Evolutionary conservation across 2,329 filamentous ascomycete species (phyloP).

Genomic region (Apiospora arundinis): DNA sequence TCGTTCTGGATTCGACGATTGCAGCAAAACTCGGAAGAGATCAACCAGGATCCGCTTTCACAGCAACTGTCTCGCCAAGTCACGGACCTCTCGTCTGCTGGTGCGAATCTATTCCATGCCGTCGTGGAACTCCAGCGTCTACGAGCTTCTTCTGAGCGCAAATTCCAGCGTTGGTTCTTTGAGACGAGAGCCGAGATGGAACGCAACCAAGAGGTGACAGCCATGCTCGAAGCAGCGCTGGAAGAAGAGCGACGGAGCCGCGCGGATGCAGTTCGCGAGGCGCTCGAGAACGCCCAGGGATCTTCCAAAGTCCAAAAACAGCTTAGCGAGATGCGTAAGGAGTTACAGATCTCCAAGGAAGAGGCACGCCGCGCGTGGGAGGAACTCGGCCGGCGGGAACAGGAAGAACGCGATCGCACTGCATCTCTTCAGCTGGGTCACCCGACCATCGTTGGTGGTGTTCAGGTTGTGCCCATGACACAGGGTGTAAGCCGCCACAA

Average conservation of each 20-base stretch:
- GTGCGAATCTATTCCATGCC: constrained; percentile 95
- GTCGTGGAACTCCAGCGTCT: constrained; percentile 95
- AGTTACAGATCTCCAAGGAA: constrained; percentile 93
- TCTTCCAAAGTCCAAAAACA: constrained; percentile 75
- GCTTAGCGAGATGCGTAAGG: constrained; percentile 88
- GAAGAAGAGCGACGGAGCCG: constrained; percentile 75
- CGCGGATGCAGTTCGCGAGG: constrained; percentile 69
- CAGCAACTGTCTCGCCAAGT: constrained; percentile 93
- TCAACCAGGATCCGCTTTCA: constrained; percentile 81
- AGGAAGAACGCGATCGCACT: constrained; percentile 89
- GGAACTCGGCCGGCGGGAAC: constrained; percentile 89
- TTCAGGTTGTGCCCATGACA: constrained; percentile 94
- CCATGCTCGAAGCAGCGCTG: constrained; percentile 78
- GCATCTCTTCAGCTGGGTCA: constrained; percentile 85
- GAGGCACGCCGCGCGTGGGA: constrained; percentile 97
- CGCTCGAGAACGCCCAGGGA: constrained; percentile 71
- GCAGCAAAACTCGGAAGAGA: constrained; percentile 87
- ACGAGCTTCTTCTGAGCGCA: constrained; percentile 92
- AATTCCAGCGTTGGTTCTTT: constrained; percentile 99
- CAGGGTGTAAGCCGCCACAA: constrained; percentile 67
- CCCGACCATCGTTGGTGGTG: constrained; percentile 87
- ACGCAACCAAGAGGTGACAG: constrained; percentile 80
- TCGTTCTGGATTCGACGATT: constrained; percentile 96
- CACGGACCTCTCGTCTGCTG: constrained; percentile 94
- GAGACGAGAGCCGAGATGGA: constrained; percentile 91